phyloP scores from a whole-genome alignment of 2,329 filamentous ascomycete species.

The Penicillium sclerotiorum region DNA sequence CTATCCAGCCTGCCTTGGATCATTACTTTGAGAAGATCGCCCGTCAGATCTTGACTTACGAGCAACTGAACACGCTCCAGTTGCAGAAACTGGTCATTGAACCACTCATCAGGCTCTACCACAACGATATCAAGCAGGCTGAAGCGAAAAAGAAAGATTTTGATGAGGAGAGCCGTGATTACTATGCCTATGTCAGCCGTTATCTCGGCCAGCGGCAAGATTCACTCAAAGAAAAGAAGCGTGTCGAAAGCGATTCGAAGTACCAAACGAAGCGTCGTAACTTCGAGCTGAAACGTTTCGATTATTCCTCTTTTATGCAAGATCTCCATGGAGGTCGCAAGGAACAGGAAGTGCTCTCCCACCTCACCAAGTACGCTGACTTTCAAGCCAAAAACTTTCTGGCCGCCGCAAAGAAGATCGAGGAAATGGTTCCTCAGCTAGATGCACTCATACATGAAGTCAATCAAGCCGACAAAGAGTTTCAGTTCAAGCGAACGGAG shows the following conservation, averaged over 20 bases:
- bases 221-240: conserved; percentile 95
- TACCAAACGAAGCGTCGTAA: conserved; percentile 92
- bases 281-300: conserved; percentile 96
- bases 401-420: conserved; percentile 80
- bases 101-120: conserved; percentile 87
- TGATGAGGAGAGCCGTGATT: conserved; percentile 97
- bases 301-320: conserved; percentile 99
- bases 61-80: conserved; percentile 79
- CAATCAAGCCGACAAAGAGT: conserved; percentile 92
- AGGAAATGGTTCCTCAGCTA: conserved; percentile 81
- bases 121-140: conserved; percentile 95
- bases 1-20: conserved; percentile 93
- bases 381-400: conserved; percentile 84
- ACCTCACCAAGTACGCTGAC: conserved; percentile 91
- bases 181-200: conserved; percentile 90
- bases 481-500: conserved; percentile 91
- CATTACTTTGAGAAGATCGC: conserved; percentile 99
- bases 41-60: conserved; percentile 83
- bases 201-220: conserved; percentile 97
- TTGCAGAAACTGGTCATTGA: conserved; percentile 94
- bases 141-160: conserved; percentile 97
- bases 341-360: conserved; percentile 93
- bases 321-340: conserved; percentile 98
- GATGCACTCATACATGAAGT: conserved; percentile 88
- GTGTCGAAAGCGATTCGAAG: conserved; percentile 90